Percentiles rank a stretch among this genome's conserved stretches.
Conservation (phyloP, 2,329 filamentous ascomycete genomes). For the Cadophora malorum region DNA sequence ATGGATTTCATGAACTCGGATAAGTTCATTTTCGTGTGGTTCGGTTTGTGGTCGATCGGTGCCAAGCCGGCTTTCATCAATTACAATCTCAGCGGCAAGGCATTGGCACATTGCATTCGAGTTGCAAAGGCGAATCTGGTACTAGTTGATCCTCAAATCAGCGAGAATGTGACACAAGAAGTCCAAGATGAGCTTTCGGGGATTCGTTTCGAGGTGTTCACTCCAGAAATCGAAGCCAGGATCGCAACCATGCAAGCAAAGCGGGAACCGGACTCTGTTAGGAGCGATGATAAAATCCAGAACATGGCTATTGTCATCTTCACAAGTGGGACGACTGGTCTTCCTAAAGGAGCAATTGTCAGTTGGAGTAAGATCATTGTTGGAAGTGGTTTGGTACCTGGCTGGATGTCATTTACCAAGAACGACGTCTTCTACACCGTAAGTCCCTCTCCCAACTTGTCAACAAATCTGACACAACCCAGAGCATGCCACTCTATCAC, state of each 20-base stretch:
- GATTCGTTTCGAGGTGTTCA: slow-evolving; percentile 68
- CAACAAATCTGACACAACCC: slow-evolving; percentile 15
- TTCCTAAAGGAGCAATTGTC: slow-evolving; percentile 81
- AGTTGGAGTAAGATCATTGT: slow-evolving; percentile 71
- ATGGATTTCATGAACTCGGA: slow-evolving; percentile 83
- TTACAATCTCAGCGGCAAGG: slow-evolving; percentile 76
- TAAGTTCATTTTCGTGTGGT: slow-evolving; percentile 74
- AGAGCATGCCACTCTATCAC: slow-evolving; percentile 92
- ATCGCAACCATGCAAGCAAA: slow-evolving; percentile 57
- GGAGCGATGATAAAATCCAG: slow-evolving; percentile 54
- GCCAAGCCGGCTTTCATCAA: slow-evolving; percentile 88
- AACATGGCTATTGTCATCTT: slow-evolving; percentile 79
- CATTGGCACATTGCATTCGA: slow-evolving; percentile 76
- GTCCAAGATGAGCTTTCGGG: slow-evolving; percentile 56
- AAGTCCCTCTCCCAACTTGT: slow-evolving; percentile 42
- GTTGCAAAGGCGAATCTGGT: slow-evolving; percentile 71
- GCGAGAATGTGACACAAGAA: slow-evolving; percentile 62
- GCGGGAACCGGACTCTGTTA: slow-evolving; percentile 63
- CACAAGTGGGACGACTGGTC: slow-evolving; percentile 83
- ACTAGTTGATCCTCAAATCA: slow-evolving; percentile 69
- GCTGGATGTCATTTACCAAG: slow-evolving; percentile 63
- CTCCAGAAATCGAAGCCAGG: slow-evolving; percentile 61
- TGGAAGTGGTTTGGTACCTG: slow-evolving; percentile 57
- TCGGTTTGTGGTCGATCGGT: slow-evolving; percentile 83
- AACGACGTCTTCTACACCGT: slow-evolving; percentile 79